These are phyloP conservation scores for Lyophyllum shimeji DNA, from an alignment of 768 basidiomycete genomes.

Conservation along the genomic window DNA sequence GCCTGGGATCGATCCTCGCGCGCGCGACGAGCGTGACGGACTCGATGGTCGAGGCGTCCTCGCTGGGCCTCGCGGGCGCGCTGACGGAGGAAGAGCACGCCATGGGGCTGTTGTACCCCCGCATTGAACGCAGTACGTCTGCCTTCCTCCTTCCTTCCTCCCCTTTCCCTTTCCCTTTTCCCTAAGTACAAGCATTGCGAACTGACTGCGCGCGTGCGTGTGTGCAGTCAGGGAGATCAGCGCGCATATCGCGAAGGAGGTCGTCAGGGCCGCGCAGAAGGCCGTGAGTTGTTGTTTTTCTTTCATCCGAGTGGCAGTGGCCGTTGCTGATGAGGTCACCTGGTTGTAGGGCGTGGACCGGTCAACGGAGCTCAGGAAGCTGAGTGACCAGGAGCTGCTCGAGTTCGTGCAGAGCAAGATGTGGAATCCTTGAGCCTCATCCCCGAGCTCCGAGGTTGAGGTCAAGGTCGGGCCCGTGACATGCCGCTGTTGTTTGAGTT, in stretches of 20 bases:
- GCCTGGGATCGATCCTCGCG: slow-evolving; percentile 75
- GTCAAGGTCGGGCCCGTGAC: too few species aligned
- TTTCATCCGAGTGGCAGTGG: not conserved
- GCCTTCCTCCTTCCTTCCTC: too few species aligned
- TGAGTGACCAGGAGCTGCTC: slow-evolving; percentile 56
- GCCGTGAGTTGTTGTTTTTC: slow-evolving; percentile 44
- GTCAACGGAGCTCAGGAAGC: slow-evolving; percentile 48
- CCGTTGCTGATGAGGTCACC: too few species aligned
- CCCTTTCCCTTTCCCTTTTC: too few species aligned
- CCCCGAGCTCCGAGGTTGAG: too few species aligned
- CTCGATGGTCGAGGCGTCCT: slow-evolving; percentile 86
- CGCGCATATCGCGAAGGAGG: slow-evolving; percentile 65
- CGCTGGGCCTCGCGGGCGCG: slow-evolving; percentile 75
- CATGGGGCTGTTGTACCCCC: slow-evolving; percentile 76
- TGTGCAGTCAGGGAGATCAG: slow-evolving; percentile 76
- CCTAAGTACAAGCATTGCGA: too few species aligned
- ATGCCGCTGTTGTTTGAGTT: not conserved
- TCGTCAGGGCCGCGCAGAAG: slow-evolving; percentile 80
- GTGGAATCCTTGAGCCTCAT: slow-evolving; percentile 58
- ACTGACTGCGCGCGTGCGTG: not conserved
- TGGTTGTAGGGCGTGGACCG: slow-evolving; percentile 62
- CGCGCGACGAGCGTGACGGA: slow-evolving; percentile 73
- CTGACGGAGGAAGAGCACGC: slow-evolving; percentile 69
- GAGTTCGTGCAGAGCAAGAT: slow-evolving; percentile 61
- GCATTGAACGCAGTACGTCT: slow-evolving; percentile 64